Percentiles rank a stretch among this genome's conserved stretches.
Evolutionary conservation across 2,329 filamentous ascomycete genomes (phyloP).

Genomic region (Alternaria gansuensis): DNA sequence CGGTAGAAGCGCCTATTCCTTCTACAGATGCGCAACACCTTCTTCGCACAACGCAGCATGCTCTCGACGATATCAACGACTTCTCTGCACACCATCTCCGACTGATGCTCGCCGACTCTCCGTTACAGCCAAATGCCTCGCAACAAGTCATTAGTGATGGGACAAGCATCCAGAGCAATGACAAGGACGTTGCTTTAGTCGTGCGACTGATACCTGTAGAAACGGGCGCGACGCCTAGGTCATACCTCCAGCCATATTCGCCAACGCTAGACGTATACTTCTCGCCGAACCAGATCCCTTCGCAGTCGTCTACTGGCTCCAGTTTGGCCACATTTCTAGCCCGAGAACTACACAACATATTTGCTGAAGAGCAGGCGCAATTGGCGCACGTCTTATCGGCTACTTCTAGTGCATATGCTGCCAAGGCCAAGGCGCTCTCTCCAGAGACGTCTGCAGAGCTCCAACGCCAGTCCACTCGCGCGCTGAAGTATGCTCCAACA

Average conservation of each 20-base stretch:
- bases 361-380: slow-evolving; percentile 87
- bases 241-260: slow-evolving; percentile 73
- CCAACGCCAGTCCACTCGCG: slow-evolving; percentile 76
- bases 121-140: slow-evolving; percentile 43
- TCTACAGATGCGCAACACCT: slow-evolving; percentile 75
- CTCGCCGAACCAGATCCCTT: slow-evolving; percentile 71
- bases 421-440: slow-evolving; percentile 63
- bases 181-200: slow-evolving; percentile 68
- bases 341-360: slow-evolving; percentile 77
- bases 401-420: slow-evolving; percentile 53
- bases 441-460: slow-evolving; percentile 62
- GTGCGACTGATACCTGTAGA: slow-evolving; percentile 75
- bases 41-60: slow-evolving; percentile 81
- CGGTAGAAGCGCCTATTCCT: slow-evolving; percentile 75
- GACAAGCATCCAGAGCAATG: slow-evolving; percentile 43
- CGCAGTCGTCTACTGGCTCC: slow-evolving; percentile 74
- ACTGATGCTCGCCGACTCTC: slow-evolving; percentile 65
- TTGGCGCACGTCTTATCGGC: slow-evolving; percentile 63
- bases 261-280: slow-evolving; percentile 82
- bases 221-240: slow-evolving; percentile 60
- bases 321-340: slow-evolving; percentile 80
- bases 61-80: slow-evolving; percentile 85
- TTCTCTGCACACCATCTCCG: slow-evolving; percentile 85
- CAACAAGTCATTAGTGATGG: slow-evolving; percentile 45
- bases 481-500: slow-evolving; percentile 88